Evolutionary conservation across 148 eudicot species (phyloP).

Genomic region (Dysphania ambrosioides): DNA sequence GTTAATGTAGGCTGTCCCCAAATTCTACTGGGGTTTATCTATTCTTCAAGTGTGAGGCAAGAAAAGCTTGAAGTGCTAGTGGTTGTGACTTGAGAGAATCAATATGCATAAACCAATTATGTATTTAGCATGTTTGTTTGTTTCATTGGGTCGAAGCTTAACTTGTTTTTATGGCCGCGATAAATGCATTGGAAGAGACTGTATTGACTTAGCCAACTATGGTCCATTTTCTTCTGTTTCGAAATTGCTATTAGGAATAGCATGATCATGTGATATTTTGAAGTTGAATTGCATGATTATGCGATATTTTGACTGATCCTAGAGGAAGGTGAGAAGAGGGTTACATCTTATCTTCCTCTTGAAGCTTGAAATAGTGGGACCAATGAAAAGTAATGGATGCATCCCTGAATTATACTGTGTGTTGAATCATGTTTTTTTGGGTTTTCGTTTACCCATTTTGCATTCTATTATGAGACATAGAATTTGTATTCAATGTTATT

Average conservation of each 20-base stretch:
- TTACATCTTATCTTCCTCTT: neutral
- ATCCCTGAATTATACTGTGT: neutral
- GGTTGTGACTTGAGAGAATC: neutral
- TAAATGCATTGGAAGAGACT: conserved; percentile 1
- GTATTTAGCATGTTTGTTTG: neutral
- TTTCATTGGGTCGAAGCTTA: neutral
- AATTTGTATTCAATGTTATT: neutral
- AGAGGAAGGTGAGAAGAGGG: neutral
- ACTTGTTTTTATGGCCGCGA: neutral
- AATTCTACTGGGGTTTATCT: neutral
- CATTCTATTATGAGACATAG: neutral
- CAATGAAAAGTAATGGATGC: neutral
- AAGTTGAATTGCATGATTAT: too few species aligned
- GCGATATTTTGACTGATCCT: too few species aligned
- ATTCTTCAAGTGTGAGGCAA: neutral
- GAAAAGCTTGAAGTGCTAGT: neutral
- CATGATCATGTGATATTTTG: conserved; percentile 12
- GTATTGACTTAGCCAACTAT: neutral
- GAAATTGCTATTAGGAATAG: neutral
- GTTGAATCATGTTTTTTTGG: too few species aligned
- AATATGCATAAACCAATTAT: neutral
- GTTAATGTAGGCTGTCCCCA: neutral
- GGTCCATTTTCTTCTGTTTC: neutral
- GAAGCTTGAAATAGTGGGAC: neutral
- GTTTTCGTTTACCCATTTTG: neutral